phyloP scores from a whole-genome alignment of 495 filamentous ascomycete genomes.

The Tuber magnatum region DNA sequence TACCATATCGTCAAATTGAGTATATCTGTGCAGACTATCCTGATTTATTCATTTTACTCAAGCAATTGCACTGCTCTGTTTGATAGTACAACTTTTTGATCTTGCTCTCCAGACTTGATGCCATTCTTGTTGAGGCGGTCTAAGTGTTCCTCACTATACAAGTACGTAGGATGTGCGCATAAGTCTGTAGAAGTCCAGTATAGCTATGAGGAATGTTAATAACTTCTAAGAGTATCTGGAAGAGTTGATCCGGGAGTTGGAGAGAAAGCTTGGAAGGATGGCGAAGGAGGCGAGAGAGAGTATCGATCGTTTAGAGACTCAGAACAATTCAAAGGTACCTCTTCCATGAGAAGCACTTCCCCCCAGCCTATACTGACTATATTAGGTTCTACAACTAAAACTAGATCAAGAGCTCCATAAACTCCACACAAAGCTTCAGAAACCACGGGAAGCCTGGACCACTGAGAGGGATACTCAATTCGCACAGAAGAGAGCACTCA shows the following conservation, averaged over 20 bases:
- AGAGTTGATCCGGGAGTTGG: conserved; percentile 13
- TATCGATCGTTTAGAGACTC: conserved; percentile 21
- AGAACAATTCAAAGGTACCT: conserved; percentile 25
- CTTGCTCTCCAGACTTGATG: too few relatives aligned
- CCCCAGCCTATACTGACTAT: neutral
- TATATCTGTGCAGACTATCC: too few relatives aligned
- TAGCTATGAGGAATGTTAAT: too few relatives aligned
- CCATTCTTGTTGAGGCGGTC: too few relatives aligned
- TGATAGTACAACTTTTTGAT: too few relatives aligned
- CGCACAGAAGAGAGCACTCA: conserved; percentile 25
- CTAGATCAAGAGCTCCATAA: conserved; percentile 25
- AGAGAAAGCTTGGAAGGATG: conserved; percentile 22
- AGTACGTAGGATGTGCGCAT: too few relatives aligned
- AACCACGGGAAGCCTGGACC: conserved; percentile 21
- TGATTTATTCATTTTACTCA: too few relatives aligned
- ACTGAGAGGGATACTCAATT: conserved; percentile 26
- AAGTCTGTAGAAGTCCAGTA: too few relatives aligned
- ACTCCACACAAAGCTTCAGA: conserved; percentile 22
- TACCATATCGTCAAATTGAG: too few relatives aligned
- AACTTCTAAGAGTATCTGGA: conserved; percentile 18
- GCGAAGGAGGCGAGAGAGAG: conserved; percentile 23
- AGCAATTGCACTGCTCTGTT: too few relatives aligned
- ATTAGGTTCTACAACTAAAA: conserved; percentile 21
- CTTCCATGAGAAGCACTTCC: neutral
- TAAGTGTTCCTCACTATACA: too few relatives aligned